Evolutionary conservation across 495 filamentous ascomycete species (phyloP).

Genomic region (Paragyromitra xinjiangensis): DNA sequence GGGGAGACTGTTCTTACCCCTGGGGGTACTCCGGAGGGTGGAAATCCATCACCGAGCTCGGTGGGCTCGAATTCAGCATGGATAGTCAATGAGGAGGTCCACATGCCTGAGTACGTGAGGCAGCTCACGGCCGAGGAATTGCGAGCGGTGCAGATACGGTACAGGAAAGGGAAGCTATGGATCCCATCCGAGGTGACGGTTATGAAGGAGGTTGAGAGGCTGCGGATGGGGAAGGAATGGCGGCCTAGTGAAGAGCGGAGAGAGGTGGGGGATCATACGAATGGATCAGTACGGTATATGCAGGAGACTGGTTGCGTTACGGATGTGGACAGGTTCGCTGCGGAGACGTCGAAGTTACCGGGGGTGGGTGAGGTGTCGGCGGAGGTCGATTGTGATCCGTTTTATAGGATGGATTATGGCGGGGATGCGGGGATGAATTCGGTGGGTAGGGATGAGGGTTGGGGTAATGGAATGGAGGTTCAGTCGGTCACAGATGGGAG

Average conservation of each 20-base stretch:
- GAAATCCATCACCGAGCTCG: neutral
- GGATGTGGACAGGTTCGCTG: no score
- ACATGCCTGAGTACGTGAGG: conserved; percentile 16
- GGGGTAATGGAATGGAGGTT: no score
- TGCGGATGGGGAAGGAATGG: neutral
- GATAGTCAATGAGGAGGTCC: neutral
- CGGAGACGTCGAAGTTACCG: no score
- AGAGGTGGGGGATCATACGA: no score
- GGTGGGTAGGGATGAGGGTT: neutral
- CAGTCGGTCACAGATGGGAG: neutral
- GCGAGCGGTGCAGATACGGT: conserved; percentile 17
- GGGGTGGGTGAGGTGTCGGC: neutral
- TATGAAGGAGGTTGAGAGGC: conserved; percentile 24
- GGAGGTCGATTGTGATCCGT: neutral
- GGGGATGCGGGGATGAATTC: neutral
- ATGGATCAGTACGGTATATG: no score
- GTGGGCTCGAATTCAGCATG: neutral
- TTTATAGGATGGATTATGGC: neutral
- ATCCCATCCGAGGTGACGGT: conserved; percentile 30
- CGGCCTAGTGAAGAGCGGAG: no score
- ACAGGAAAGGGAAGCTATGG: conserved; percentile 24
- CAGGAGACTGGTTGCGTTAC: no score
- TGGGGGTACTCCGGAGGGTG: neutral
- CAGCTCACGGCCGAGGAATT: conserved; percentile 15
- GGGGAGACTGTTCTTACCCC: neutral